A percentile compares a stretch with the other conserved stretches of the same genome.
Conservation (phyloP, 1,284 basidiomycete species). For the Apiotrichum brassicae region DNA sequence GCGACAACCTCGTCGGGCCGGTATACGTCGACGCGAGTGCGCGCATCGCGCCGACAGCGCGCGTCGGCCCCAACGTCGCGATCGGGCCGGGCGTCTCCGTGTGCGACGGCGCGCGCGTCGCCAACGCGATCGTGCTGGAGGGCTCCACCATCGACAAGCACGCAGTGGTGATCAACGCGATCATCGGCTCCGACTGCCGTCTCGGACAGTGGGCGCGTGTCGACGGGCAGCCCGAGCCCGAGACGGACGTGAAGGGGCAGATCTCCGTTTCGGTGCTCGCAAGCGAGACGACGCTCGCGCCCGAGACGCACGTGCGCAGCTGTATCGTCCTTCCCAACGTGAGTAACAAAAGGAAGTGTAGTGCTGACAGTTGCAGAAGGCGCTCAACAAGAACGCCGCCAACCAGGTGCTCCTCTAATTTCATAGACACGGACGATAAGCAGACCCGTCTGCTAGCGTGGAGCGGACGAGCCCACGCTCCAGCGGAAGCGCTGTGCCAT, state of each 20-base stretch:
- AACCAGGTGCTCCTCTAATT: slow-evolving; percentile 50
- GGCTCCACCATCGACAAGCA: slow-evolving; percentile 48
- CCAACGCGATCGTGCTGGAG: slow-evolving; percentile 51
- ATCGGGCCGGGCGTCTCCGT: slow-evolving; percentile 48
- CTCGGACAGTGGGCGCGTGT: slow-evolving; percentile 51
- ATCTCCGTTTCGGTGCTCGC: slow-evolving; percentile 50
- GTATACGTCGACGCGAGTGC: slow-evolving; percentile 50
- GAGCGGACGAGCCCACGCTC: too few relatives aligned
- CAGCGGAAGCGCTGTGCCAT: too few relatives aligned
- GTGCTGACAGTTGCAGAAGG: slow-evolving; percentile 37
- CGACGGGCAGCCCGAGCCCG: slow-evolving; percentile 47
- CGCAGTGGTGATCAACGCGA: slow-evolving; percentile 49
- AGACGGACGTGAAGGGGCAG: slow-evolving; percentile 44
- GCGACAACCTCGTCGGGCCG: slow-evolving; percentile 46
- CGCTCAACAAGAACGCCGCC: slow-evolving; percentile 44
- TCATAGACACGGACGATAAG: too few relatives aligned
- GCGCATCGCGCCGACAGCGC: slow-evolving; percentile 46
- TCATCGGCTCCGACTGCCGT: slow-evolving; percentile 44
- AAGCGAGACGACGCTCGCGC: slow-evolving; percentile 47
- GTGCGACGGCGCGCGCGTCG: slow-evolving; percentile 49
- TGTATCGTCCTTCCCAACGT: slow-evolving; percentile 52
- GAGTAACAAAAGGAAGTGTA: slow-evolving; percentile 6
- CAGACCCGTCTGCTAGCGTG: too few relatives aligned
- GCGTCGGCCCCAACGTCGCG: slow-evolving; percentile 50
- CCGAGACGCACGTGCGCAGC: slow-evolving; percentile 44